These are phyloP conservation scores for Colletotrichum sp. DNA, from an alignment of 2,329 filamentous ascomycete species.

Conservation along the genomic window DNA sequence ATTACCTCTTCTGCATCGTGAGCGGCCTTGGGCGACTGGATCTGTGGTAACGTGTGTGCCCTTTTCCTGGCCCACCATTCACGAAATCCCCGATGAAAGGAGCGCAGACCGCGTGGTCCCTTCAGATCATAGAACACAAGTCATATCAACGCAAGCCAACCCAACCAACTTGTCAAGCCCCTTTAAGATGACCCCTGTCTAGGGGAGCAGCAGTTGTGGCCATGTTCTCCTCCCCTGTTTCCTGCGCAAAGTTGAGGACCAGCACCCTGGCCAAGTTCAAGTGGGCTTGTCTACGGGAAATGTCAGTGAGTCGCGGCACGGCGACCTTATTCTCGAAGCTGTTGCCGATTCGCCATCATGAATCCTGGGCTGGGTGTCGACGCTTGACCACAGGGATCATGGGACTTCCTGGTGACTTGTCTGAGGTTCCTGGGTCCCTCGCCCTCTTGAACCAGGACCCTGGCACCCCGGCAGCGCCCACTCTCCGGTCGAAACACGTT, in stretches of 20 bases:
- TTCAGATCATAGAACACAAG: constrained; percentile 7
- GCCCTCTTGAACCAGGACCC: constrained; percentile 15
- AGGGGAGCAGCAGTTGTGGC: background rate
- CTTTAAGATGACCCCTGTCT: background rate
- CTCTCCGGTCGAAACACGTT: constrained; percentile 47
- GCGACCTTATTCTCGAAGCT: constrained; percentile 20
- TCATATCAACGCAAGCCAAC: background rate
- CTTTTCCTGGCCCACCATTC: background rate
- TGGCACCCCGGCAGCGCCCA: constrained; percentile 29
- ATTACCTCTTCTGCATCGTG: background rate
- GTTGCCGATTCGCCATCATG: constrained; percentile 23
- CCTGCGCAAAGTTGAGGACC: constrained; percentile 3
- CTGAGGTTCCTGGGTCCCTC: constrained; percentile 20
- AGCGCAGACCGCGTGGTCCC: background rate
- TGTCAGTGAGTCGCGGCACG: constrained; percentile 22
- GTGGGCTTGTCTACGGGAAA: constrained; percentile 36
- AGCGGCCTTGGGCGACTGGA: background rate
- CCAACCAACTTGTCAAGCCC: background rate
- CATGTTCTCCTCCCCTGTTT: background rate
- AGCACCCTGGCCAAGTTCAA: constrained; percentile 7
- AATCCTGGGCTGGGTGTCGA: constrained; percentile 8
- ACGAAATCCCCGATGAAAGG: constrained; percentile 5
- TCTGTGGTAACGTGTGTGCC: background rate
- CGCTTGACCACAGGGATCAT: constrained; percentile 19
- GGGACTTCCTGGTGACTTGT: constrained; percentile 18